phyloP scores from a whole-genome alignment of 164 flowering plant species.

The Buxus sempervirens region DNA sequence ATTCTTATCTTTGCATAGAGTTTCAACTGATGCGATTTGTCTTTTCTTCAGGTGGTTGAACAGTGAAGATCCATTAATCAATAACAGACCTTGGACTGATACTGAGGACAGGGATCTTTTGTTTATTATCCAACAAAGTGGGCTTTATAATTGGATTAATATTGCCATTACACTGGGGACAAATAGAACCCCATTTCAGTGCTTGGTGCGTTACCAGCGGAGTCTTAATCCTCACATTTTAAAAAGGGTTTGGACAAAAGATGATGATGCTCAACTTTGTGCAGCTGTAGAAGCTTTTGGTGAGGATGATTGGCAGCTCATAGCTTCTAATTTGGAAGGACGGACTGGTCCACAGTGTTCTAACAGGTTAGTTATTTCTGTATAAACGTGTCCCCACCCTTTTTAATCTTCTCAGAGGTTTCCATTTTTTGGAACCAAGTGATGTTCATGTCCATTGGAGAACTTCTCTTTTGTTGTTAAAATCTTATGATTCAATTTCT shows the following conservation, averaged over 20 bases:
- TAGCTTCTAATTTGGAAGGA: constrained; percentile 70
- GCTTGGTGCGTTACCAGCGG: constrained; percentile 82
- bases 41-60: constrained; percentile 70
- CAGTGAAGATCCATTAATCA: constrained; percentile 77
- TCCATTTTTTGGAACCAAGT: too few species aligned
- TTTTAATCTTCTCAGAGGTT: too few species aligned
- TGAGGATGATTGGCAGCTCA: constrained; percentile 78
- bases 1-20: neutral
- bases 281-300: constrained; percentile 69
- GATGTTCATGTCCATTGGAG: too few species aligned
- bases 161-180: constrained; percentile 61
- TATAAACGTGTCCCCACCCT: too few species aligned
- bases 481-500: too few species aligned
- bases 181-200: constrained; percentile 85
- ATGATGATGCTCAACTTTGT: constrained; percentile 83
- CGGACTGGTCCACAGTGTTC: constrained; percentile 89
- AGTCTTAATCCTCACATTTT: constrained; percentile 77
- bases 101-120: constrained; percentile 70
- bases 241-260: constrained; percentile 76
- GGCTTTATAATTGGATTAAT: constrained; percentile 69
- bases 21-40: neutral
- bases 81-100: constrained; percentile 55
- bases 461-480: too few species aligned
- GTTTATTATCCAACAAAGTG: constrained; percentile 50
- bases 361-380: constrained; percentile 75